Base-by-base conservation (phyloP, 192 early-diverging fungal genomes). In the Coemansia sp. region DNA sequence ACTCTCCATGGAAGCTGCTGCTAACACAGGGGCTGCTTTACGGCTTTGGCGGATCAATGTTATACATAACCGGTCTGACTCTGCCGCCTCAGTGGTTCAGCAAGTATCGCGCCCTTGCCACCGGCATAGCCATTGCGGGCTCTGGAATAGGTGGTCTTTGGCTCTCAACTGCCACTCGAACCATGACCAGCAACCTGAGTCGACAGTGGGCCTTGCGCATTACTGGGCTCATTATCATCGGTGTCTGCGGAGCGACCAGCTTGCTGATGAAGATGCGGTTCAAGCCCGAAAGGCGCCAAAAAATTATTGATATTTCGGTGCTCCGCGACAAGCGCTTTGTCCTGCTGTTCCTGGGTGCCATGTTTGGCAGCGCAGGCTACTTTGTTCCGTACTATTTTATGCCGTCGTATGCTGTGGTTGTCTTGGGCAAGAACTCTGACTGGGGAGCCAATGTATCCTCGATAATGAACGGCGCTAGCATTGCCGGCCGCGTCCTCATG, bases 1-100 rank as follows among this genome's bases (percentile, higher is more conserved):
- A 67, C 15, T 38, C 74, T 29, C 64, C 85, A 1, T 86, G 85
- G 86, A 85, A 88, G 36, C 67, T 91, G 19, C 72, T 88, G 32
- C 56, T 89, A 22, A 84, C 90, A 4, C 90, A 91, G 63, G 88
- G 87, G 9, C 56, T 91, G 22, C 42, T 93, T 58, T 87, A 87
- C 72, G 92, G 90, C 11, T 44, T 88, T 38, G 89, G 89, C 5
- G 70, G 74, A 4, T 82, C 82, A 4, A 56, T 91, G 38, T 55
- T 87, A 6, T 88, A 83, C 55, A 82, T 88, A 27, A 84, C 87
- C 3, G 84, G 81, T 21, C 78, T 91, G 55, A 78, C 79, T 36
- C 74, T 88, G 9, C 83, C 87, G 4, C 63, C 81, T 1, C 86
- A 91, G 59, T 93, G 86, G 85, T 90, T 91, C 65, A 66, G 60